A percentile compares a stretch with the other conserved stretches of the same genome.
Evolutionary conservation across 129 eudicot genomes (phyloP).

Genomic region (Artemisia argyi): DNA sequence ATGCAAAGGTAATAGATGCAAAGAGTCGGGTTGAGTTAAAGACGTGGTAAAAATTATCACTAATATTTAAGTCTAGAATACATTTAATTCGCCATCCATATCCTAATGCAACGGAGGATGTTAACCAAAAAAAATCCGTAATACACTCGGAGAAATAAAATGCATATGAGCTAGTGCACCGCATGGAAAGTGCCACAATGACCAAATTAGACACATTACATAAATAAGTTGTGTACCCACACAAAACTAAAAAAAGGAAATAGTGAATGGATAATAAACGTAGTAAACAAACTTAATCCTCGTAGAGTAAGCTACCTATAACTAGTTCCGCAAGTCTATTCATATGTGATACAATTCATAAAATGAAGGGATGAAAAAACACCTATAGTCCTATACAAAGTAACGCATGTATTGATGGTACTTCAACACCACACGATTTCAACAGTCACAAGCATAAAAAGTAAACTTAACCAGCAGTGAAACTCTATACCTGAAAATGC

Average conservation of each 20-base stretch:
- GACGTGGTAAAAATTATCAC: not conserved
- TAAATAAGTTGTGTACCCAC: not conserved
- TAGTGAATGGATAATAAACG: too few relatives aligned
- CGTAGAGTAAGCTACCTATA: slow-evolving; percentile 3
- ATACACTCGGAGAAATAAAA: not conserved
- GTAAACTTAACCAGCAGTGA: slow-evolving; percentile 19
- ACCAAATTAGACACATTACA: slow-evolving; percentile 3
- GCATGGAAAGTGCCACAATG: not conserved
- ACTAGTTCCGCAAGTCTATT: slow-evolving; percentile 6
- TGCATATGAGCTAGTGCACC: not conserved
- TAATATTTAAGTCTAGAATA: not conserved
- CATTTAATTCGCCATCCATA: not conserved
- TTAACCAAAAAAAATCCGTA: not conserved
- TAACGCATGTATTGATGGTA: not conserved
- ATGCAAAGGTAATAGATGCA: not conserved
- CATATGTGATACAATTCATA: slow-evolving; percentile 10
- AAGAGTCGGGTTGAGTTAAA: not conserved
- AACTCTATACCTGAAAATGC: slow-evolving; percentile 83
- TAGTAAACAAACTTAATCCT: slow-evolving; percentile 3
- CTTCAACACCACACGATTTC: not conserved
- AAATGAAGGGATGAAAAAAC: not conserved
- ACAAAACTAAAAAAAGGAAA: not conserved
- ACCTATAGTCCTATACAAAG: not conserved
- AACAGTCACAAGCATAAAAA: slow-evolving; percentile 9
- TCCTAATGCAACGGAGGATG: slow-evolving; percentile 23